Conservation (phyloP, 2,329 filamentous ascomycete genomes). For the Corynespora cassiicola region DNA sequence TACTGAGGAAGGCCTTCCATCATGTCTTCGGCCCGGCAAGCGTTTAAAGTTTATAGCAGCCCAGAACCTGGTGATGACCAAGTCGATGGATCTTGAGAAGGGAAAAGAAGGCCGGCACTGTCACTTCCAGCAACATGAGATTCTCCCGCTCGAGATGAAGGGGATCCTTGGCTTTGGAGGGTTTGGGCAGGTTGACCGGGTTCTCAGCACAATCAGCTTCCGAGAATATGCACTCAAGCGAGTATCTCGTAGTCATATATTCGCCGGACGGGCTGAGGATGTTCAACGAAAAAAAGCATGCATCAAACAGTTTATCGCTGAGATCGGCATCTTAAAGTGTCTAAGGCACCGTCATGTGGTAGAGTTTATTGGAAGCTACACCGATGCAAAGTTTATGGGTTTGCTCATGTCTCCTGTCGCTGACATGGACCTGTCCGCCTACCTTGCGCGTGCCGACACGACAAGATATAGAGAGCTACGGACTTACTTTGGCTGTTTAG, state of each 20-base stretch:
- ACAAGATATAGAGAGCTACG: slow-evolving; percentile 10
- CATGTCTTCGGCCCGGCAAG: neutral
- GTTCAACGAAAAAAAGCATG: slow-evolving; percentile 1
- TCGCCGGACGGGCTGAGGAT: slow-evolving; percentile 11
- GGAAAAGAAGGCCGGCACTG: slow-evolving; percentile 28
- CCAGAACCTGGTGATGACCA: slow-evolving; percentile 32
- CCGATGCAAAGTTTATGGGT: slow-evolving; percentile 31
- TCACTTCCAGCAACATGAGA: slow-evolving; percentile 24
- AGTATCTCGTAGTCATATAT: slow-evolving; percentile 18
- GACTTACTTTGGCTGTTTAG: slow-evolving; percentile 36
- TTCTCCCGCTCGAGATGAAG: slow-evolving; percentile 23
- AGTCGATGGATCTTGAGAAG: slow-evolving; percentile 33
- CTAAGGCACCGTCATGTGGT: slow-evolving; percentile 37
- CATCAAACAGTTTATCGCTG: slow-evolving; percentile 28
- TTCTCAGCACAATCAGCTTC: slow-evolving; percentile 25
- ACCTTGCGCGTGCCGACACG: slow-evolving; percentile 13
- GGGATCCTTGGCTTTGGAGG: slow-evolving; percentile 27
- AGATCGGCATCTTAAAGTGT: slow-evolving; percentile 34
- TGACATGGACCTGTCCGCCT: slow-evolving; percentile 22
- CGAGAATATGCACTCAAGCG: slow-evolving; percentile 36
- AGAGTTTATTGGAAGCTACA: slow-evolving; percentile 37
- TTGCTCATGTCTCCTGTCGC: slow-evolving; percentile 37
- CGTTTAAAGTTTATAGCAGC: slow-evolving; percentile 24
- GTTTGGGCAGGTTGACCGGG: slow-evolving; percentile 30
- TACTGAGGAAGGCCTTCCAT: neutral